Evolutionary conservation across 1,284 basidiomycete species (phyloP).

Genomic region (Tylopilus sp.): DNA sequence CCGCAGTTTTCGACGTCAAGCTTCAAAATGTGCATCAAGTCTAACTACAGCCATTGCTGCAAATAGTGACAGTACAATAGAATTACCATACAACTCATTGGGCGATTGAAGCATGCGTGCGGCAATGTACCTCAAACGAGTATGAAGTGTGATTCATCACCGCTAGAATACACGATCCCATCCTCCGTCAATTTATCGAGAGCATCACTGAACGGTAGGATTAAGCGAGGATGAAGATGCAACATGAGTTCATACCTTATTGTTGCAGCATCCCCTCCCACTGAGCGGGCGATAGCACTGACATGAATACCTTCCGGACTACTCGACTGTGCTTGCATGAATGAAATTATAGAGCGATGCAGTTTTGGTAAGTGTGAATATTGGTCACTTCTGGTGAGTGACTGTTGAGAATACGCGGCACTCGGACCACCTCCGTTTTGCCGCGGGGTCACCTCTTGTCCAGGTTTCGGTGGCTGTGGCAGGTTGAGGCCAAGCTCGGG

Average conservation of each 20-base stretch:
- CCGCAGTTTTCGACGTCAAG: background rate
- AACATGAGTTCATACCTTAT: constrained; percentile 44
- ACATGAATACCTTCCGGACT: constrained; percentile 61
- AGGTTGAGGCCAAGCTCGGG: constrained; percentile 5
- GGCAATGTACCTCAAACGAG: constrained; percentile 21
- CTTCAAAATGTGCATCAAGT: too few relatives aligned
- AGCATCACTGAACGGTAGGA: constrained; percentile 44
- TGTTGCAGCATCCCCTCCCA: constrained; percentile 41
- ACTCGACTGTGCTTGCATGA: constrained; percentile 44
- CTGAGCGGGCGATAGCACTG: constrained; percentile 48
- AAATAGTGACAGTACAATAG: background rate
- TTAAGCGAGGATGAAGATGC: constrained; percentile 1
- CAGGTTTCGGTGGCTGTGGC: constrained; percentile 27
- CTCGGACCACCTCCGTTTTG: constrained; percentile 12
- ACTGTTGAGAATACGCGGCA: constrained; percentile 31
- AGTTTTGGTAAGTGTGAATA: constrained; percentile 56
- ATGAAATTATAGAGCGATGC: constrained; percentile 61
- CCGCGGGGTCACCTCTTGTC: constrained; percentile 21
- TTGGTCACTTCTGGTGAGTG: constrained; percentile 35
- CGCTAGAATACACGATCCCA: constrained; percentile 63
- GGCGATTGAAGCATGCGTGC: background rate
- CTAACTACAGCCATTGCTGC: background rate
- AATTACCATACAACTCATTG: background rate
- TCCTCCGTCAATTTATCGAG: constrained; percentile 66
- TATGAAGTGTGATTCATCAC: constrained; percentile 59